Evolutionary conservation across 139 green algal species (phyloP), one percentile per base, ranked within the genome.

Genomic region (Nannochloris sp.): DNA sequence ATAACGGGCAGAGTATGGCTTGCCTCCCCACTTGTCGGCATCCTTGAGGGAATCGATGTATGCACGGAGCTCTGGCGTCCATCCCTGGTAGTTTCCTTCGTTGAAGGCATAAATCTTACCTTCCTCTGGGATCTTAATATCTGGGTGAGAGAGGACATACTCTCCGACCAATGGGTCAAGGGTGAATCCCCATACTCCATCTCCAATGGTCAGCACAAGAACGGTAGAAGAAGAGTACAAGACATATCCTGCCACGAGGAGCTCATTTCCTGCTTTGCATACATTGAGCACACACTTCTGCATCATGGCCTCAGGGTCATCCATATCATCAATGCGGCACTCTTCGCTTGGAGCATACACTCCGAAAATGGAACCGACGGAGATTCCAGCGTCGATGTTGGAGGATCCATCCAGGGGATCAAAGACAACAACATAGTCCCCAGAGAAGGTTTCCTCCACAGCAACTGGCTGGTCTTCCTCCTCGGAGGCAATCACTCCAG

Each of bases 31-130:
- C 57, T 86, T 85, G 29, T 59, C 45, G 9, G 66, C 60, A 28
- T 85, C 72, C 83, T 96, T 95, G 31, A 96, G 78, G 63, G 57
- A 79, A 79, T 91, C 79, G 53, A 95, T 95, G 82, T 96, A 96
- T 17, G 62, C 43, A 61, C 82, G 61, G 51, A 88, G 73, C 57
- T 71, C 72, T 16, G 83, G 33, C 29, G 74, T 74, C 93, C 93
- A 98, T 48, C 58, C 48, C 17, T 66, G 51, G 73, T 91, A 95
- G 89, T 99, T 99, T 70, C 93, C 93, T 85, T 99, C 92, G 74
- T 99, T 99, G 82, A 98, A 96, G 33, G 85, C 85, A 83, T 99
- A 99, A 75, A 99, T 98, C 82, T 93, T 94, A 75, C 92, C 92
- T 26, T 68, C 67, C 63, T 96, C 80, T 9, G 90, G 90, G 6